A percentile compares a stretch with the other conserved stretches of the same genome.
These are phyloP conservation scores for Maudiozyma humilis DNA, from an alignment of 1,139 yeast genomes.

Conservation along the genomic window DNA sequence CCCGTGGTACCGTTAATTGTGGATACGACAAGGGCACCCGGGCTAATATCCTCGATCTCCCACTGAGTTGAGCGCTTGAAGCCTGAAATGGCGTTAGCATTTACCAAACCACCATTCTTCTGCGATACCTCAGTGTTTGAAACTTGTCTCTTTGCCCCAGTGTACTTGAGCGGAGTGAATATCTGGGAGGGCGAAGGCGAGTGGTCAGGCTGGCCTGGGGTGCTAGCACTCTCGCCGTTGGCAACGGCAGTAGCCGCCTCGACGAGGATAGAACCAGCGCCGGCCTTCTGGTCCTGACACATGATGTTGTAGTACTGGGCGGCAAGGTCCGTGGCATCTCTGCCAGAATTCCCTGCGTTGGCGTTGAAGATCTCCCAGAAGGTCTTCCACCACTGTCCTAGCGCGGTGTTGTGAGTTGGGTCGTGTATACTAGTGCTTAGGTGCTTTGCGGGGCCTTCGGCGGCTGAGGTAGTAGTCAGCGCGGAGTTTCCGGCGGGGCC, in stretches of 20 bases:
- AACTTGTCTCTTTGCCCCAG: constrained; percentile 26
- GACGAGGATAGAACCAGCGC: no score
- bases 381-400: constrained; percentile 93
- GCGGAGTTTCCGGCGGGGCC: no score
- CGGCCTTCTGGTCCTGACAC: no score
- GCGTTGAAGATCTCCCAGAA: constrained; percentile 94
- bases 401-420: no score
- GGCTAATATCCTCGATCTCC: constrained; percentile 19
- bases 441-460: no score
- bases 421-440: no score
- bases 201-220: no score
- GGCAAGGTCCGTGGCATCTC: neutral
- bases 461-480: no score
- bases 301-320: neutral
- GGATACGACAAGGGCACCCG: constrained; percentile 11
- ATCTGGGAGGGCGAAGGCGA: neutral
- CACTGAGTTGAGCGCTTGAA: constrained; percentile 16
- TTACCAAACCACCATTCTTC: no score
- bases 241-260: no score
- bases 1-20: neutral
- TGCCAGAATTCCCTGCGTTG: constrained; percentile 52
- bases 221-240: no score
- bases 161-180: neutral
- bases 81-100: neutral
- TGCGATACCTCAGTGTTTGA: no score